These are phyloP conservation scores for Pseudocercospora macadamiae DNA, from an alignment of 2,329 filamentous ascomycete genomes.

Conservation along the genomic window DNA sequence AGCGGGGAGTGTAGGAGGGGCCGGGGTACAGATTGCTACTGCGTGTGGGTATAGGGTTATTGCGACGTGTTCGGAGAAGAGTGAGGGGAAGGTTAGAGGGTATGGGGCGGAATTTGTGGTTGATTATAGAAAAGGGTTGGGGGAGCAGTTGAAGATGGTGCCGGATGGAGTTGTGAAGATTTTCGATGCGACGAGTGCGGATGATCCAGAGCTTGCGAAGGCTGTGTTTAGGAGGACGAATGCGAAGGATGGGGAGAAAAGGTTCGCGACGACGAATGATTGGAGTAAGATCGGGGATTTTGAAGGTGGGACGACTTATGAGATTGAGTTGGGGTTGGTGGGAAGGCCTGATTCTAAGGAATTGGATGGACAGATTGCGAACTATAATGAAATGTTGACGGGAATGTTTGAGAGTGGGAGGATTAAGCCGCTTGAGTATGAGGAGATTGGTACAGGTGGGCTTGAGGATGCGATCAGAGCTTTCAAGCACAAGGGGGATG, in stretches of 20 bases:
- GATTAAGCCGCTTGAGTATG: conserved; percentile 7
- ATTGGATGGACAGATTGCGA: background rate
- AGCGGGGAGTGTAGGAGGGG: conserved; percentile 5
- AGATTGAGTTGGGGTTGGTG: conserved; percentile 5
- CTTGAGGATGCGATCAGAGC: conserved; percentile 6
- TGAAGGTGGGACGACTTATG: conserved; percentile 12
- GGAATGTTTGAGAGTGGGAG: background rate
- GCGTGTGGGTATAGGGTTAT: background rate
- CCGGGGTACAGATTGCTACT: conserved; percentile 1
- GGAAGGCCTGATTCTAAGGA: conserved; percentile 1
- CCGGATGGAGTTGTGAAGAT: background rate
- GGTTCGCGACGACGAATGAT: conserved; percentile 12
- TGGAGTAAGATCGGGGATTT: conserved; percentile 11
- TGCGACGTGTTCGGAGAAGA: background rate
- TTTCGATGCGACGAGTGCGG: conserved; percentile 1
- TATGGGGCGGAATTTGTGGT: background rate
- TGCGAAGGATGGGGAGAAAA: background rate
- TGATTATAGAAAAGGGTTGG: background rate
- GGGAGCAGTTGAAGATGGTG: background rate
- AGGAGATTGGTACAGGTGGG: conserved; percentile 8
- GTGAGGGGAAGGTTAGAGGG: background rate
- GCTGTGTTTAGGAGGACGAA: conserved; percentile 5
- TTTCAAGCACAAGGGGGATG: conserved; percentile 8
- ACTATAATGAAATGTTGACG: background rate
- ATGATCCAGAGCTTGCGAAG: conserved; percentile 4